phyloP scores from a whole-genome alignment of 2,329 filamentous ascomycete species.

The Neonectria coccinea region DNA sequence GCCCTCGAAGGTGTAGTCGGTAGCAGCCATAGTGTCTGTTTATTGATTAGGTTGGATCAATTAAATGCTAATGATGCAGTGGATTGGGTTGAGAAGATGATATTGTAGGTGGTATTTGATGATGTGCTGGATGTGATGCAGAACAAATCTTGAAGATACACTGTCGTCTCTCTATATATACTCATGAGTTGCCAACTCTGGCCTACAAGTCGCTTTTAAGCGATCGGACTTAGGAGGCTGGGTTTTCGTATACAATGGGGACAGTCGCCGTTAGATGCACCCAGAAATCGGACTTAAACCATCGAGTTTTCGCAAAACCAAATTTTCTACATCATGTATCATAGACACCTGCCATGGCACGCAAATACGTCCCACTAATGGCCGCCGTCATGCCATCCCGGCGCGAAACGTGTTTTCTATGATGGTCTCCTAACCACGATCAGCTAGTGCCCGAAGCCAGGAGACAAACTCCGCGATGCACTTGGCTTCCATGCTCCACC shows the following conservation, averaged over 20 bases:
- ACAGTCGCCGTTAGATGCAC: not conserved
- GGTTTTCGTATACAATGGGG: not conserved
- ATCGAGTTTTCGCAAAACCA: not conserved
- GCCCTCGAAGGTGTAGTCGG: constrained; percentile 39
- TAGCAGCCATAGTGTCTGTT: constrained; percentile 6
- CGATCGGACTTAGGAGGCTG: constrained; percentile 11
- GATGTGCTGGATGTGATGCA: not conserved
- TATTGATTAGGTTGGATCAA: no score
- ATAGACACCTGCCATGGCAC: not conserved
- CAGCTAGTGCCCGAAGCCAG: constrained; percentile 11
- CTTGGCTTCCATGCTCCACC: constrained; percentile 11
- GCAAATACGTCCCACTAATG: constrained; percentile 4
- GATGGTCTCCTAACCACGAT: constrained; percentile 3
- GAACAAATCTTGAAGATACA: not conserved
- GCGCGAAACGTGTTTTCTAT: not conserved
- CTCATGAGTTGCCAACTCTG: not conserved
- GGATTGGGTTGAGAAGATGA: not conserved
- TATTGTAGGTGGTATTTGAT: not conserved
- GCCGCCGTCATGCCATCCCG: constrained; percentile 15
- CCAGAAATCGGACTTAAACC: not conserved
- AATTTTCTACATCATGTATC: not conserved
- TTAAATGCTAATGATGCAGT: not conserved
- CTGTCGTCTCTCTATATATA: constrained; percentile 11
- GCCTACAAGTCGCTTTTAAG: not conserved
- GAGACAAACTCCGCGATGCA: not conserved